A percentile compares a stretch with the other conserved stretches of the same genome.
These are phyloP conservation scores for Myxozyma neotropica DNA, from an alignment of 805 yeast species.

Conservation along the genomic window DNA sequence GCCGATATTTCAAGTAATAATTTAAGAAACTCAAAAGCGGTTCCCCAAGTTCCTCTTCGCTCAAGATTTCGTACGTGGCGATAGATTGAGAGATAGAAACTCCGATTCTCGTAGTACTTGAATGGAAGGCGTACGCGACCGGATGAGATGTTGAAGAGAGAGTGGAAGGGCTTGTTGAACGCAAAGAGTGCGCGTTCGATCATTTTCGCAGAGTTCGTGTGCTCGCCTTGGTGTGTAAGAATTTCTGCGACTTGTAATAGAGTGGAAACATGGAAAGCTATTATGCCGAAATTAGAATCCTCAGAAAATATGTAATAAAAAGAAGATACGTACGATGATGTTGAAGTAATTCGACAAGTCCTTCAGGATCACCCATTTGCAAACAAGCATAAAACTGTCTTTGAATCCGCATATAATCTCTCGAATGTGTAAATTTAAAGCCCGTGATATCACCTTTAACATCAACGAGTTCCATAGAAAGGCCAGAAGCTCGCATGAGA, in stretches of 20 bases:
- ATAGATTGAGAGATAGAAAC: conserved; percentile 72
- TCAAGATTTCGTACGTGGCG: conserved; percentile 70
- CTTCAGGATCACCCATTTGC: conserved; percentile 74
- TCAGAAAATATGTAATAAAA: neutral
- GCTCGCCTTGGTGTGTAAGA: conserved; percentile 73
- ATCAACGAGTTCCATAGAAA: conserved; percentile 31
- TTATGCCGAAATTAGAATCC: neutral
- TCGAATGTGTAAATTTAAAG: conserved; percentile 52
- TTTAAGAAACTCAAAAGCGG: conserved; percentile 78
- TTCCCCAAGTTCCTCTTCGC: conserved; percentile 72
- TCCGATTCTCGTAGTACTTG: conserved; percentile 72
- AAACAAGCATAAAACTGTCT: conserved; percentile 61
- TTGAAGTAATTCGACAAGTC: conserved; percentile 58
- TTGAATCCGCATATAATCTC: conserved; percentile 47
- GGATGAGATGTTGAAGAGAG: conserved; percentile 59
- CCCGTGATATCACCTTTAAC: conserved; percentile 46
- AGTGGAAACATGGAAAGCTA: conserved; percentile 76
- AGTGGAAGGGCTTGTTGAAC: conserved; percentile 72
- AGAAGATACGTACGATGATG: conserved; percentile 40
- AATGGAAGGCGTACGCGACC: conserved; percentile 70
- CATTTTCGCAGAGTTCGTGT: conserved; percentile 67
- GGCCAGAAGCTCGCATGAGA: conserved; percentile 17
- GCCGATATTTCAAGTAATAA: conserved; percentile 61
- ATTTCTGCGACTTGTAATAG: conserved; percentile 78
- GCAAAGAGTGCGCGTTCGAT: conserved; percentile 77